Evolutionary conservation across 176 grass and related monocot genomes (phyloP).

Genomic region (Oryza nivara): DNA sequence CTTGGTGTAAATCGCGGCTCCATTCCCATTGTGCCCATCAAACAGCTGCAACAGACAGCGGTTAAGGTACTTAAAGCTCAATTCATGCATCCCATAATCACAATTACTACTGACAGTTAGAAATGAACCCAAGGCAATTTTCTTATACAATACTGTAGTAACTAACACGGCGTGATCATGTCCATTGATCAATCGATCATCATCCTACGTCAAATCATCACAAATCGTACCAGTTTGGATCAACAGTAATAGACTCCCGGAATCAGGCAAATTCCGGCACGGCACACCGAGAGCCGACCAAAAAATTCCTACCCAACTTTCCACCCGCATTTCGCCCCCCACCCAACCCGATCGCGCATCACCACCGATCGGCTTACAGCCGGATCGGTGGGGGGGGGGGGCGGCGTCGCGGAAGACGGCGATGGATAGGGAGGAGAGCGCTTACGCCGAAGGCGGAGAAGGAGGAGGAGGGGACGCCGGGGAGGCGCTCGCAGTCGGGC

Average conservation of each 20-base stretch:
- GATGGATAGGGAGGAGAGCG: background rate
- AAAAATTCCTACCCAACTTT: slow-evolving; percentile 37
- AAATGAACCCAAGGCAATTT: background rate
- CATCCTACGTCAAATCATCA: background rate
- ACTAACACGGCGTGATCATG: background rate
- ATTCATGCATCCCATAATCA: background rate
- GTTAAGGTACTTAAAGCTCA: slow-evolving; percentile 12
- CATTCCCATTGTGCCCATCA: slow-evolving; percentile 89
- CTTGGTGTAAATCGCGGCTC: slow-evolving; percentile 85
- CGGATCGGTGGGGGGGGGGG: slow-evolving; percentile 15
- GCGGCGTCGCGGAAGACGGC: background rate
- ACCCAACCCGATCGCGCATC: slow-evolving; percentile 47
- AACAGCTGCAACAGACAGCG: slow-evolving; percentile 64
- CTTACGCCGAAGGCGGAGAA: slow-evolving; percentile 76
- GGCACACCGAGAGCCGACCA: background rate
- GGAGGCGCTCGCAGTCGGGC: slow-evolving; percentile 69
- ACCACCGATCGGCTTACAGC: slow-evolving; percentile 1
- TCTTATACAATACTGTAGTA: background rate
- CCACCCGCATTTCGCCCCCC: slow-evolving; percentile 41
- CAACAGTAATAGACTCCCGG: background rate
- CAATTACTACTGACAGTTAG: background rate
- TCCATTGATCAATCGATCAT: background rate
- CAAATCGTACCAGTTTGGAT: background rate
- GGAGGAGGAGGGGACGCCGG: slow-evolving; percentile 52
- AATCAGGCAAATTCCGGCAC: slow-evolving; percentile 36